Percentiles rank a stretch among this genome's conserved stretches.
Evolutionary conservation across 2,329 filamentous ascomycete genomes (phyloP).

Genomic region (Parasarocladium wereldwijsianum): DNA sequence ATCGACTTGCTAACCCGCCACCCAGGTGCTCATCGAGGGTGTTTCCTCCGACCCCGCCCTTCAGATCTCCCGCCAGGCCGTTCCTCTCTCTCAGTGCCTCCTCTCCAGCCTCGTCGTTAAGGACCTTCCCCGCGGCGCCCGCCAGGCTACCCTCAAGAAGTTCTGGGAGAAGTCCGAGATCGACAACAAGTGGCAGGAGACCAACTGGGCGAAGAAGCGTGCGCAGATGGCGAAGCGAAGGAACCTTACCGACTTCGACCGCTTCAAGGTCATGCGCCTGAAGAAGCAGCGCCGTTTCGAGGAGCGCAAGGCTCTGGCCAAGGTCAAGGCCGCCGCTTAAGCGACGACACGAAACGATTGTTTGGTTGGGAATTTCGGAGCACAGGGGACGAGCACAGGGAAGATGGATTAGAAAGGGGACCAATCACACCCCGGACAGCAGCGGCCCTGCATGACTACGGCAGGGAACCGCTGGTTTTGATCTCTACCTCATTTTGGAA

Average conservation of each 20-base stretch:
- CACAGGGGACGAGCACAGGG: constrained; percentile 15
- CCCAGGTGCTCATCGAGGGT: constrained; percentile 88
- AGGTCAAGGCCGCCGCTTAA: constrained; percentile 75
- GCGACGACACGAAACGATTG: neutral
- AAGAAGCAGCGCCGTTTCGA: constrained; percentile 99
- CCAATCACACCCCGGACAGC: constrained; percentile 19
- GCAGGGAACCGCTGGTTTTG: constrained; percentile 41
- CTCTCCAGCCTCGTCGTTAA: constrained; percentile 82
- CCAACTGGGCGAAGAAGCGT: constrained; percentile 88
- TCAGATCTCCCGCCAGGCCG: constrained; percentile 73
- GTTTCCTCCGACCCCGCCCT: constrained; percentile 69
- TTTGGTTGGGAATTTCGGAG: constrained; percentile 16
- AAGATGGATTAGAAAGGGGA: constrained; percentile 22
- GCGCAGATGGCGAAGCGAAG: constrained; percentile 74
- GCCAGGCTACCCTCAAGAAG: constrained; percentile 70
- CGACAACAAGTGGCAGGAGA: constrained; percentile 84
- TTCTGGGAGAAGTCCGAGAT: constrained; percentile 85
- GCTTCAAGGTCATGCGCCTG: constrained; percentile 98
- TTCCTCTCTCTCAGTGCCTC: constrained; percentile 68
- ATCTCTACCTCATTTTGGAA: constrained; percentile 40
- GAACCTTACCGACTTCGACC: constrained; percentile 93
- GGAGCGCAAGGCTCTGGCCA: constrained; percentile 90
- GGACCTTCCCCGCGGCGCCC: constrained; percentile 72
- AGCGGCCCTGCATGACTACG: constrained; percentile 14
- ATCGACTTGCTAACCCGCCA: constrained; percentile 3